phyloP scores from a whole-genome alignment of 306 rosid genomes.

The Bauhinia variegata region DNA sequence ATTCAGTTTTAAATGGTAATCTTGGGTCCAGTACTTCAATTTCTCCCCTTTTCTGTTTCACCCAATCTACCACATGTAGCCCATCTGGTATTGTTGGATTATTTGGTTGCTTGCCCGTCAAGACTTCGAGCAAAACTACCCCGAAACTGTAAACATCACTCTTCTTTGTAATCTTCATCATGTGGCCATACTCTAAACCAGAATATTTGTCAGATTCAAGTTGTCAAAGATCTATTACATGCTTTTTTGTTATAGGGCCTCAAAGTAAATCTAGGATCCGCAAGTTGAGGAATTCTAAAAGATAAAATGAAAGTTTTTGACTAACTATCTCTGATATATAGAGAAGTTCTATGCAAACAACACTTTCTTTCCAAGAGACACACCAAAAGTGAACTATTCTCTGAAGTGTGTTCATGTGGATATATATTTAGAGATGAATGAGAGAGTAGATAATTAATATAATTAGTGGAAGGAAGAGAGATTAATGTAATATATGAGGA shows the following conservation, averaged over 20 bases:
- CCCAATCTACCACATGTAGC: constrained; percentile 65
- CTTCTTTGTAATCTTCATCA: constrained; percentile 70
- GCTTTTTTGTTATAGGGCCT: neutral
- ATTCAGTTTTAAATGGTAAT: constrained; percentile 46
- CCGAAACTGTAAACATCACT: constrained; percentile 70
- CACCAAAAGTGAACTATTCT: too few species aligned
- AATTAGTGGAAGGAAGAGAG: too few species aligned
- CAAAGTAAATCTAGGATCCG: neutral
- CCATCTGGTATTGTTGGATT: constrained; percentile 69
- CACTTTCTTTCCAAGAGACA: too few species aligned
- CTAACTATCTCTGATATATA: too few species aligned
- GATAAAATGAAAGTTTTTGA: neutral
- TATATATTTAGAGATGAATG: too few species aligned
- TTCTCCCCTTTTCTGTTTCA: constrained; percentile 46
- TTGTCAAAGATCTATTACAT: neutral
- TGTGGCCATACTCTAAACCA: constrained; percentile 56
- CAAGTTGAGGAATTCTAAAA: neutral
- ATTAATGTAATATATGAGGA: too few species aligned
- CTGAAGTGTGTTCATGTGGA: too few species aligned
- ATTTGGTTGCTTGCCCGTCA: constrained; percentile 69
- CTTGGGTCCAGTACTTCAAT: constrained; percentile 53
- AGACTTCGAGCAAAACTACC: constrained; percentile 57
- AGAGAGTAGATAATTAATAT: too few species aligned
- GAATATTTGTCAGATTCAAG: neutral
- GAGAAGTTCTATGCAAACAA: too few species aligned